Evolutionary conservation across 352 stramenopile genomes (phyloP), one percentile per base, ranked within the genome.

Genomic region (Globisporangium rhizosaccharum): DNA sequence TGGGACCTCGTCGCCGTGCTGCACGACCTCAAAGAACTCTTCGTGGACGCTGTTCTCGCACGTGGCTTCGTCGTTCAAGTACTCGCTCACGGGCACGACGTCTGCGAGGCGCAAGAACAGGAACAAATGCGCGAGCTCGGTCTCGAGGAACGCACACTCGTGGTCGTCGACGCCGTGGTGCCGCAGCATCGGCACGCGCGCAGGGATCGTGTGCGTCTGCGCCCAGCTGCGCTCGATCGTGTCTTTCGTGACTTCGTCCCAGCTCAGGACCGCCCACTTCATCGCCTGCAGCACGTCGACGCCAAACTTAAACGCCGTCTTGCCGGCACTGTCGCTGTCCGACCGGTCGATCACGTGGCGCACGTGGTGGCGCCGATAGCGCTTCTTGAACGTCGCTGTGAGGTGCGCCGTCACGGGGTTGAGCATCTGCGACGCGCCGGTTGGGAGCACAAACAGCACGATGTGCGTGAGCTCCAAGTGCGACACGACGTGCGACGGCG

Each of bases 1-100:
- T 0, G 78, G 74, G 11, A 91, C 76, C 44, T 90, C 78, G 48
- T 82, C 81, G 1, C 72, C 52, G 26, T 71, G 78, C 51, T 88
- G 73, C 18, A 93, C 71, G n/a, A 89, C 68, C 36, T 94, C 84
- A 23, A 94, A 91, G 55, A 89, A 90, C 56, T 94, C 84, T 66
- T 91, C 84, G 52, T 94, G 81, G 56, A 92, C 70, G 9, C 74
- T 75, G 49, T 88, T 82, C 30, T 90, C 75, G 30, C 77, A 83
- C 53, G 82, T 74, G 6, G 57, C 70, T 28, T 94, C 81, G 57
- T 91, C 84, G 53, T 91, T 82, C 20, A 92, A 68, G 53, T 85
- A 88, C 45, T 89, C 80, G 28, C 69, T 73, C 45, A 94, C 65
- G 1, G 79, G 75, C 61, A 90, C 75, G 4, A 74, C 59, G 51